Base-by-base conservation (phyloP, 805 yeast species). In the Barnettozyma botsteinii region DNA sequence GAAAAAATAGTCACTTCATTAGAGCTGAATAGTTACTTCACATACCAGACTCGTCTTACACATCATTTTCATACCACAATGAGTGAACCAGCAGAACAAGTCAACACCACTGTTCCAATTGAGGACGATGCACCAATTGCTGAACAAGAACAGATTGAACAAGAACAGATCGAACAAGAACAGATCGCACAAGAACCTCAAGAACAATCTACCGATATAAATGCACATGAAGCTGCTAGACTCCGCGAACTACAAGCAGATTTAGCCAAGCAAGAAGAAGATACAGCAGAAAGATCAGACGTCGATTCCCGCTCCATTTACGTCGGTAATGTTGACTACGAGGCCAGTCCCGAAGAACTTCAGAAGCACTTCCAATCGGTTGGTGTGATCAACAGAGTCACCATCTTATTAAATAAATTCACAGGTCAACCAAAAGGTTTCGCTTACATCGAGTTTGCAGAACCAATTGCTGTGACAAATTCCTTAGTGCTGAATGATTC, bases 351-450 rank as follows among this genome's bases (percentile, higher is more conserved):
- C 20, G 80, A 80, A 49, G 95, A 86, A 50, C 67, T 87, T 28
- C 91, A 85, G 52, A 72, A 78, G 45, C 84, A 78, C 52, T 87
- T 86, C 61, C 71, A 77, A 39, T 57, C 72, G 4, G 77, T 78
- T 34, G 95, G 95, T 1, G 70, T 75, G 7, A 83, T 87, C 39
- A 80, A 83, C 55, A 72, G 95, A 51, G 87, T 86, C 25, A 85
- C 93, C 4, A 85, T 87, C 34, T 63, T 82, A 59, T 67, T 75
- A 41, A 85, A 86, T 62, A 81, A 79, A 59, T 61, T 65, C 51
- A 79, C 93, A 0, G 94, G 95, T 7, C 81, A 75, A 47, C 93
- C 96, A 32, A 82, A 82, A 61, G 96, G 96, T 1, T 85, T 72
- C 63, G 95, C 95, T 2, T 87, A 85, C 59, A 72, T 87, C 46